Base-by-base conservation (phyloP, 129 eudicot genomes). In the Helianthus tuberosus region DNA sequence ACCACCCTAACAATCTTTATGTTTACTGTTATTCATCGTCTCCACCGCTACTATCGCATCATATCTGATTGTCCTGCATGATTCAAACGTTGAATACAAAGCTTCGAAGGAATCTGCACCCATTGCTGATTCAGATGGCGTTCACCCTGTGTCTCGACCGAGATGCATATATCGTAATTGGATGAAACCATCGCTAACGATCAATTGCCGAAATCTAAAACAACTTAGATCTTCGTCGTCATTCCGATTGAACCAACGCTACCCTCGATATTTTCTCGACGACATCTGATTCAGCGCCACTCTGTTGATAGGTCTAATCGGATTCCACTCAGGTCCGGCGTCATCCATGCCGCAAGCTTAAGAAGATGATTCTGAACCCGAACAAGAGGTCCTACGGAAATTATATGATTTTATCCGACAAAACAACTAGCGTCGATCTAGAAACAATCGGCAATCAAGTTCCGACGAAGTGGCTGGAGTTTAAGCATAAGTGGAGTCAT, bases 391-490 rank as follows among this genome's bases (percentile, higher is more conserved):
- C 81, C 3, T 69, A 77, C 48, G 71, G 66, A 5, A 70, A 61
- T 64, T 72, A 77, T n/a, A 61, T 77, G 81, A 23, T 70, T 6
- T 6, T 29, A 11, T 61, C 82, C 6, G 76, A 47, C 3, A 23
- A 61, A 41, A 50, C 72, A 8, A 12, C 20, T 27, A 62, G 4
- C 27, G 29, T 77, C 43, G 72, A 77, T 25, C 54, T 66, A 15
- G 58, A 77, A 62, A 7, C 71, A 1, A 10, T 77, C 49, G 71
- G 70, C 15, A 70, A 69, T 58, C 71, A 60, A 64, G 60, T 77
- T 27, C 73, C 82, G 49, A 54, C 59, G 1, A 48, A 71, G 62
- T 63, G 77, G 82, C 53, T 78, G 38, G 82, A 71, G 51, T 78
- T 78, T 12, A 78, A 78, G 68, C 82, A 52, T 23, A 36, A 23